These are phyloP conservation scores for Cyclostephanos invisitatus DNA, from an alignment of 108 stramenopile species.

Conservation along the genomic window DNA sequence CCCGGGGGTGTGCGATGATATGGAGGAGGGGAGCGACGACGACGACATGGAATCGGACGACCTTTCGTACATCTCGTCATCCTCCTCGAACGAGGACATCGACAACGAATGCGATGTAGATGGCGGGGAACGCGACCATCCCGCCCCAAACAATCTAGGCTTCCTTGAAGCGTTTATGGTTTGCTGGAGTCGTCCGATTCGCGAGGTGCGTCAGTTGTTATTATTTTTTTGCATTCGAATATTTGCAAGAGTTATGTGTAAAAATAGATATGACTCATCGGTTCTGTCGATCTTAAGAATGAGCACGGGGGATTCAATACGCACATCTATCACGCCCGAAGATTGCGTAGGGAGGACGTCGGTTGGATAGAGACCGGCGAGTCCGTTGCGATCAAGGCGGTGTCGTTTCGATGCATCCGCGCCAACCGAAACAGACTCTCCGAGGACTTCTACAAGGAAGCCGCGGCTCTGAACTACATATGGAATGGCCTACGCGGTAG, in stretches of 20 bases:
- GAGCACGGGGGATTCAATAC: conserved; percentile 23
- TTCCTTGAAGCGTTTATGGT: neutral
- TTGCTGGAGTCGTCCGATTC: neutral
- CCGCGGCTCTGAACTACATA: conserved; percentile 37
- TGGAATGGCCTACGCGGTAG: conserved; percentile 13
- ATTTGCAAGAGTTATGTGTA: neutral
- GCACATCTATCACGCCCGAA: conserved; percentile 20
- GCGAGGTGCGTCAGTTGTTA: neutral
- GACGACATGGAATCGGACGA: neutral
- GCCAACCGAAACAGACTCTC: conserved; percentile 14
- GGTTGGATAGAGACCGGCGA: conserved; percentile 27
- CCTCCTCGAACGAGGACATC: neutral
- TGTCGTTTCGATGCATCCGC: conserved; percentile 30
- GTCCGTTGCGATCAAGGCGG: conserved; percentile 38
- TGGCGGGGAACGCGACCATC: neutral
- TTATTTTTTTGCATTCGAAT: neutral
- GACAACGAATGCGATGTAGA: neutral
- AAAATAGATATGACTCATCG: no score
- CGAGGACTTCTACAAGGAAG: conserved; percentile 44
- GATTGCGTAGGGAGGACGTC: conserved; percentile 34
- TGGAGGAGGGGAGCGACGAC: neutral
- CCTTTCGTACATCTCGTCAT: neutral
- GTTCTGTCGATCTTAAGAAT: no score
- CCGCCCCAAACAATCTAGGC: neutral
- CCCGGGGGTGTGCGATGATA: neutral